Base-by-base conservation (phyloP, 352 stramenopile genomes). In the Globisporangium radiosum region DNA sequence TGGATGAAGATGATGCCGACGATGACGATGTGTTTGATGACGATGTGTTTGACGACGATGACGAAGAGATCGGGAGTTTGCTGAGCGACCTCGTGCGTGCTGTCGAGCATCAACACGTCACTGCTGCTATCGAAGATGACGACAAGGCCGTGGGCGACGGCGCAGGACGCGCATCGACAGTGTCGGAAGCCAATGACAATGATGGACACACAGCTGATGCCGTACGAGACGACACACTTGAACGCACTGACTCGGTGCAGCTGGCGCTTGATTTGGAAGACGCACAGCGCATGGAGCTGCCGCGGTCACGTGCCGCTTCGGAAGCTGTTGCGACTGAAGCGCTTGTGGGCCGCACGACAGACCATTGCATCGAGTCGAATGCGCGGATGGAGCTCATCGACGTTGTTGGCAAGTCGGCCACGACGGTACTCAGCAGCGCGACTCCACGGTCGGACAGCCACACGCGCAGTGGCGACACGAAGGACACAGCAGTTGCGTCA, bases 21-120 rank as follows among this genome's bases (percentile, higher is more conserved):
- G 60, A 54, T 5, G 53, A 72, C 44, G 64, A 19, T 19, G 17
- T 19, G 17, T 19, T 19, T 19, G 17, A 52, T 4, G 54, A 65
- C 0, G 54, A 42, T 9, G 42, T 65, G 17, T 36, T 69, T 13
- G 33, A 56, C 4, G 3, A 44, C 15, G 47, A 55, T 25, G 69
- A 77, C 5, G 13, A 52, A 59, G 70, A 70, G 61, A 72, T 68
- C 60, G 64, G 64, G 47, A 58, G 70, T 7, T 17, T 65, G 52
- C 57, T 63, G 4, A 64, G 71, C 52, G 71, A 69, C 25, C 63
- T 66, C 56, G 59, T 66, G 42, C 57, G 66, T 14, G 48, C 48
- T 4, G 37, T 61, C 4, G 56, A 61, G 42, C 37, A 61, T 5
- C 17, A 14, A 7, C 11, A 47, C 43, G n/a, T 2, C 9, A n/a